A percentile compares a stretch with the other conserved stretches of the same genome.
phyloP scores from a whole-genome alignment of 1,284 basidiomycete genomes.

The Melanopsichium pennsylvanicum region DNA sequence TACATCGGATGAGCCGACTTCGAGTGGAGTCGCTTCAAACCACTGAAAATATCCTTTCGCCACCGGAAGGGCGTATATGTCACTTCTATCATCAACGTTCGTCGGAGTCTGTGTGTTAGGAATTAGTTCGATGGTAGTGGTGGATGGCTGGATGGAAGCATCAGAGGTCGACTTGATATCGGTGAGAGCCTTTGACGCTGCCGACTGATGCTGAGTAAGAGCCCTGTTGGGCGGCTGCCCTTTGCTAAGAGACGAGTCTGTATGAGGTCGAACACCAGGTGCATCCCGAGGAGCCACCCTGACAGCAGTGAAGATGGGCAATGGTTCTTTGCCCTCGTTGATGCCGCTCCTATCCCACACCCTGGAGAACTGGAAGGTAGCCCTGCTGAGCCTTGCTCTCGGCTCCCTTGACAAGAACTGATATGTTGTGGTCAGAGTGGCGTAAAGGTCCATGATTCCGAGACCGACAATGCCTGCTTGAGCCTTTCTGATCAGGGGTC shows the following conservation, averaged over 20 bases:
- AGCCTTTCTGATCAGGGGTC: constrained; percentile 56
- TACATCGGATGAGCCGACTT: constrained; percentile 63
- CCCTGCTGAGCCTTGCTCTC: constrained; percentile 48
- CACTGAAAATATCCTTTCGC: constrained; percentile 59
- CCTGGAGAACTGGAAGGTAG: constrained; percentile 60
- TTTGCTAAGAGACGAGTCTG: constrained; percentile 43
- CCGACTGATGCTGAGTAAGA: constrained; percentile 38
- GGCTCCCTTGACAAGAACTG: constrained; percentile 53
- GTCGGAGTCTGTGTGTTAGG: neutral
- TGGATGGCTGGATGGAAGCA: neutral
- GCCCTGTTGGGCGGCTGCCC: constrained; percentile 41
- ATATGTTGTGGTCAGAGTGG: constrained; percentile 56
- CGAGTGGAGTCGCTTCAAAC: constrained; percentile 65
- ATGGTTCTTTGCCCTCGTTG: constrained; percentile 34
- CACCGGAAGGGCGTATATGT: constrained; percentile 11
- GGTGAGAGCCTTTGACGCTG: constrained; percentile 22
- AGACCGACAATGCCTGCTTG: constrained; percentile 51
- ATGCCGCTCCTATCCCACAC: constrained; percentile 51
- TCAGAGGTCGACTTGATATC: neutral
- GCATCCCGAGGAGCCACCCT: constrained; percentile 38
- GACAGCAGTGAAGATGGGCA: constrained; percentile 62
- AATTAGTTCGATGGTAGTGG: neutral
- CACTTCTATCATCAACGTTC: constrained; percentile 9
- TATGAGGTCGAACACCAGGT: constrained; percentile 30
- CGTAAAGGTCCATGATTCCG: constrained; percentile 65